Percentiles rank a stretch among this genome's conserved stretches.
These are phyloP conservation scores for Boletus reticulatus DNA, from an alignment of 768 basidiomycete genomes.

Conservation along the genomic window DNA sequence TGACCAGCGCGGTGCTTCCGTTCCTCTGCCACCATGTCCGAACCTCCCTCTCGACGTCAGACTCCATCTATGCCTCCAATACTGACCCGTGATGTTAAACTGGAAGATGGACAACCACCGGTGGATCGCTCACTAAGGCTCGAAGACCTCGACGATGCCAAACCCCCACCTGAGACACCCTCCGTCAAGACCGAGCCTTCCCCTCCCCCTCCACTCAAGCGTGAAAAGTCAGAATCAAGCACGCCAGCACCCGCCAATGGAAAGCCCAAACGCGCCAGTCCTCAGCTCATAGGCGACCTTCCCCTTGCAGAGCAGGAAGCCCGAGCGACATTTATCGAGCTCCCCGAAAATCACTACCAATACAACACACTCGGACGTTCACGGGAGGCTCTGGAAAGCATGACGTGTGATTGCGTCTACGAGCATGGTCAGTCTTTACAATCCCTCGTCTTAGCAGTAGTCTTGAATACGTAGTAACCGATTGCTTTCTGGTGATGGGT, in stretches of 20 bases:
- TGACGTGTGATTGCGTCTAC: constrained; percentile 92
- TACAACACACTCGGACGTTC: constrained; percentile 83
- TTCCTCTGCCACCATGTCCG: constrained; percentile 29
- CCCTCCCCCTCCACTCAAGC: constrained; percentile 29
- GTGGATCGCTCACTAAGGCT: constrained; percentile 11
- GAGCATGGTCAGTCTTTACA: constrained; percentile 65
- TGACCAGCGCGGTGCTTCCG: constrained; percentile 15
- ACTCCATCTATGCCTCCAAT: constrained; percentile 22
- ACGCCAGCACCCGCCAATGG: constrained; percentile 36
- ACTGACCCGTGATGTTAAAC: constrained; percentile 11
- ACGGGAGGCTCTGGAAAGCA: constrained; percentile 86
- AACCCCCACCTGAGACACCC: constrained; percentile 27
- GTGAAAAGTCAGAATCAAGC: constrained; percentile 34
- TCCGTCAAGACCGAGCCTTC: constrained; percentile 30
- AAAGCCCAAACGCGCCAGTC: constrained; percentile 37
- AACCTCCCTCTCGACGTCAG: constrained; percentile 26
- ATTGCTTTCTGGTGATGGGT: constrained; percentile 12
- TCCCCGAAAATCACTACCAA: constrained; percentile 82
- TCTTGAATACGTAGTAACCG: constrained; percentile 31
- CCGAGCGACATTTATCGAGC: constrained; percentile 66
- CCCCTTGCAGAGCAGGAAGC: constrained; percentile 76
- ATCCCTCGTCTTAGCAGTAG: constrained; percentile 16
- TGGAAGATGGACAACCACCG: constrained; percentile 5
- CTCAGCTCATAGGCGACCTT: constrained; percentile 79
- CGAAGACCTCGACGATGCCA: constrained; percentile 24